These are phyloP conservation scores for Lomentospora prolificans DNA, from an alignment of 2,329 filamentous ascomycete species.

Conservation along the genomic window DNA sequence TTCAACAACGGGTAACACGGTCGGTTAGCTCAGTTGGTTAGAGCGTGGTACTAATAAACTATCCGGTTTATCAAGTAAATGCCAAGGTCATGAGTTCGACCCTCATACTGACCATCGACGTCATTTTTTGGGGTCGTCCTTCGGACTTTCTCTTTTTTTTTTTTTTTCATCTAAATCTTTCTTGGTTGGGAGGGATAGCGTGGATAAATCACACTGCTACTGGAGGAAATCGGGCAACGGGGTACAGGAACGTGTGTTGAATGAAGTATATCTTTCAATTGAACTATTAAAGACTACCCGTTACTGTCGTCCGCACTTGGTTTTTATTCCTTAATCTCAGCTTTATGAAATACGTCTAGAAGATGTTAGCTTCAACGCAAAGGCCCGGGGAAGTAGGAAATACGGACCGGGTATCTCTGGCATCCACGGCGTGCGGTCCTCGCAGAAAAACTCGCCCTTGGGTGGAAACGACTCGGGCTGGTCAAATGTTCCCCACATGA, in stretches of 20 bases:
- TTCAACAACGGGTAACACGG: neutral
- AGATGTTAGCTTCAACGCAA: neutral
- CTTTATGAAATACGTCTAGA: constrained; percentile 33
- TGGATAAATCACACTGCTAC: no score
- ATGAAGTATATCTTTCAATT: no score
- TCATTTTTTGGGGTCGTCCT: neutral
- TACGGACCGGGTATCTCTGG: constrained; percentile 31
- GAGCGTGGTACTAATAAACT: constrained; percentile 4
- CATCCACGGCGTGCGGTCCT: constrained; percentile 37
- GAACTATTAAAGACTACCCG: no score
- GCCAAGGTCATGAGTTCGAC: constrained; percentile 5
- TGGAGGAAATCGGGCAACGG: no score
- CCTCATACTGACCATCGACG: constrained; percentile 4
- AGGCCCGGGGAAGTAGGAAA: constrained; percentile 11
- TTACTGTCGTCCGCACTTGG: no score
- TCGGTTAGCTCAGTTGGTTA: constrained; percentile 4
- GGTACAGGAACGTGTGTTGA: no score
- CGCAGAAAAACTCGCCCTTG: constrained; percentile 47
- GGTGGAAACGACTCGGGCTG: constrained; percentile 36
- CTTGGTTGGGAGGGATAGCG: no score
- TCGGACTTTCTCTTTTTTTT: neutral
- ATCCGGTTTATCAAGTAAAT: constrained; percentile 7
- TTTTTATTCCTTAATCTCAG: constrained; percentile 30
- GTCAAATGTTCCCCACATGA: constrained; percentile 38
- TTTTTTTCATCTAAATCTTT: neutral